phyloP scores from a whole-genome alignment of 202 grass and related monocot genomes.

The Panicum virgatum region DNA sequence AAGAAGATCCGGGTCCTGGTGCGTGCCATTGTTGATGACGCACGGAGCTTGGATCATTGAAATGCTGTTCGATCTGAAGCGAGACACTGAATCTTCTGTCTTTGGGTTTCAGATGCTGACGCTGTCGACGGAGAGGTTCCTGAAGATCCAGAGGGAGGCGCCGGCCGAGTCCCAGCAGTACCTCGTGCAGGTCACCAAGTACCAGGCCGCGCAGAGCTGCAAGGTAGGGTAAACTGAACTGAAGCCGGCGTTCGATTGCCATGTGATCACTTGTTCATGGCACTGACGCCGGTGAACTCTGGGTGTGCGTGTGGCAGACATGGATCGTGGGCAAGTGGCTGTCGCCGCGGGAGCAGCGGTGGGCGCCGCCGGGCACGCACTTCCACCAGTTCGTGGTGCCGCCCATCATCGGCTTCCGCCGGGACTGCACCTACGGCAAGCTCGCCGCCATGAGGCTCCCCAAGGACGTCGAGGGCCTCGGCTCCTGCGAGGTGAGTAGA shows the following conservation, averaged over 20 bases:
- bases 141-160: constrained; percentile 71
- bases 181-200: constrained; percentile 85
- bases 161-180: constrained; percentile 65
- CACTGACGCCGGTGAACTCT: background rate
- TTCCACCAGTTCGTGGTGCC: constrained; percentile 99
- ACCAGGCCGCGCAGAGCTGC: constrained; percentile 73
- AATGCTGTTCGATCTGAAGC: background rate
- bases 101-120: constrained; percentile 69
- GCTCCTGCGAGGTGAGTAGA: constrained; percentile 47
- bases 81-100: background rate
- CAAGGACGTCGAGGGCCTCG: constrained; percentile 83
- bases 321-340: constrained; percentile 97
- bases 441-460: constrained; percentile 87
- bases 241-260: background rate
- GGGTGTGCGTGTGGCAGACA: constrained; percentile 43
- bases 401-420: constrained; percentile 72
- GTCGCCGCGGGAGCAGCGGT: constrained; percentile 69
- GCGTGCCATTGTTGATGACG: background rate
- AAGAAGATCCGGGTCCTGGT: constrained; percentile 76
- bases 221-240: constrained; percentile 40
- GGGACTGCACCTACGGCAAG: constrained; percentile 87
- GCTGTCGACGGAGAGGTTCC: constrained; percentile 66
- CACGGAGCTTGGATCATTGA: background rate
- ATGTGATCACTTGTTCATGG: no score
- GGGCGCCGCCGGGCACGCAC: constrained; percentile 77